Base-by-base conservation (phyloP, 2,329 filamentous ascomycete genomes). In the Scytalidium lignicola region DNA sequence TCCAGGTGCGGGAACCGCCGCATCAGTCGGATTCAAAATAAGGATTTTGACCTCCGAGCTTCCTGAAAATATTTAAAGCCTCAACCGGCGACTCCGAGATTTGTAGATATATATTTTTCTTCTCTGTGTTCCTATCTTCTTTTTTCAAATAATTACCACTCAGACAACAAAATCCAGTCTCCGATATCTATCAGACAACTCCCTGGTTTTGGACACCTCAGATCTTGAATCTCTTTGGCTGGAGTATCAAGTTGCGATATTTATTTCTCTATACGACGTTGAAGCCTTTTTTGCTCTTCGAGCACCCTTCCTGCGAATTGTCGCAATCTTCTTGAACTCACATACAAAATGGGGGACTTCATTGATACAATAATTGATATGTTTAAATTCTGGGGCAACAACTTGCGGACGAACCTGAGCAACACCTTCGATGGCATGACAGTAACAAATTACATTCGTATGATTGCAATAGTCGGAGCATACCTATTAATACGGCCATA, bases 401-500 rank as follows among this genome's bases (percentile, higher is more conserved):
- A 62, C 58, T 59, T 74, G 53, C 56, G 64, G 48, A 75, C 67
- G 65, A 83, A 83, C 62, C 47, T 82, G 17, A 60, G 66, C 47
- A 61, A 68, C 26, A 71, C 74, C 20, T 72, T 84, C 55, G 66
- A 68, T 53, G 70, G 67, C 53, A 75, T 83, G 72, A 70, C 73
- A 1, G 60, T 65, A 10, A 68, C 80, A 57, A 70, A 75, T 40
- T 82, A 76, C 73, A 75, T 93, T 59, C 86, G 88, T 43, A 75
- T 93, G 50, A 68, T 89, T 57, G 75, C 82, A 56, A 78, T 90
- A 53, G 78, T 90, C 18, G 80, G 88, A 60, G 83, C 80, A 48
- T 95, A 92, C 71, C 64, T 83, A 55, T 76, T 93, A 46, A 61
- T 90, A 20, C 82, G 89, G 1, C 88, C 88, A 0, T 90, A 89